Evolutionary conservation across 2,329 filamentous ascomycete genomes (phyloP).

Genomic region (Talaromyces sp.): DNA sequence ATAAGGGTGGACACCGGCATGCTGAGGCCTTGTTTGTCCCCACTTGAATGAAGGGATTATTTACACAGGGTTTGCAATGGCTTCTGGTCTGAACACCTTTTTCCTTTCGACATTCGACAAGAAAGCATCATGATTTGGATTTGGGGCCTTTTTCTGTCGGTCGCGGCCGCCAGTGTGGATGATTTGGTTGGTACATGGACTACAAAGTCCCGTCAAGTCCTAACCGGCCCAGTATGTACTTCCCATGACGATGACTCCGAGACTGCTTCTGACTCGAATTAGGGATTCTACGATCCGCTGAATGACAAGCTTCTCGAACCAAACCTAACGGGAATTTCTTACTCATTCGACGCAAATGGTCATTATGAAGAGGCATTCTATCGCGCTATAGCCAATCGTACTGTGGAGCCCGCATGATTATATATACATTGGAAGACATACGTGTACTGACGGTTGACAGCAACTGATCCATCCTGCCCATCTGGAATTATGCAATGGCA

Average conservation of each 20-base stretch:
- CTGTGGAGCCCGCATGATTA: neutral
- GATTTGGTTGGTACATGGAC: conserved; percentile 71
- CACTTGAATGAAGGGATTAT: conserved; percentile 25
- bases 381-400: conserved; percentile 69
- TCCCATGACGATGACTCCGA: neutral
- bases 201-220: conserved; percentile 68
- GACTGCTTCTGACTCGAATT: conserved; percentile 15
- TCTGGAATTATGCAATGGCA: conserved; percentile 72
- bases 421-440: conserved; percentile 4
- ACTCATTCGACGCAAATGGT: conserved; percentile 71
- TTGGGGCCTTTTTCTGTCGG: conserved; percentile 40
- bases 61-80: conserved; percentile 5
- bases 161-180: conserved; percentile 47
- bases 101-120: conserved; percentile 14
- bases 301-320: conserved; percentile 69
- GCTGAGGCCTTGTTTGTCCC: conserved; percentile 22
- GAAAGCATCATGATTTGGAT: conserved; percentile 32
- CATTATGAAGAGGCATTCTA: conserved; percentile 72
- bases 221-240: conserved; percentile 66
- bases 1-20: conserved; percentile 23
- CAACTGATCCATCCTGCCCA: conserved; percentile 62
- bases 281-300: conserved; percentile 71
- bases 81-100: conserved; percentile 10
- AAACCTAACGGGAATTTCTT: conserved; percentile 68
- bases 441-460: conserved; percentile 42